Base-by-base conservation (phyloP, 352 stramenopile species). In the Globisporangium mamillatum region DNA sequence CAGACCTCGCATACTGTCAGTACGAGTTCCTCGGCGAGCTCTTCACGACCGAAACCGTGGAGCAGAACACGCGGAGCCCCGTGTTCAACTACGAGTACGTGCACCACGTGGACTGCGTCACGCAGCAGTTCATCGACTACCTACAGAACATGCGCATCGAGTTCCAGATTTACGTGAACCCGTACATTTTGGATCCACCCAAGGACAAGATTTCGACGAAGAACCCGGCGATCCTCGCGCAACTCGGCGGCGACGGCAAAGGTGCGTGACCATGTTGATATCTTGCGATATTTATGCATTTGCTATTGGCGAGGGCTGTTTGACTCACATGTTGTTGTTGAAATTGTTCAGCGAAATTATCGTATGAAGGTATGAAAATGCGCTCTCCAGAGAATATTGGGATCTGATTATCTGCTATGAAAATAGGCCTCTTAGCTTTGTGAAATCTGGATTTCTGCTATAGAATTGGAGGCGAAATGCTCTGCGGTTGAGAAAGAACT, bases 11-110 rank as follows among this genome's bases (percentile, higher is more conserved):
- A 0, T 98, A 98, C 74, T 94, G 93, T 8, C 88, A 97, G 75
- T 98, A 98, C 72, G 90, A 97, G 63, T 98, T 98, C 53, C 75
- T 97, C 4, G 93, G 91, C 12, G 90, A 98, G 69, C 84, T 93
- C 9, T 98, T 96, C 71, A 97, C 87, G 55, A 97, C 93, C 10
- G 93, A 98, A 62, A 94, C 83, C 61, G 90, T 97, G 20, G 88
- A 98, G 73, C 88, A 95, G 55, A 89, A 93, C 59, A 95, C 89
- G 27, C 77, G 87, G 20, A 97, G 88, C 41, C 84, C 93, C 1
- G 82, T 90, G 36, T 97, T 98, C 65, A 94, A 96, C 68, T 98
- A 98, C 75, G 78, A 90, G 58, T 88, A 79, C 36, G 75, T 96
- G 18, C 93, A 98, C 70, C 86, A 97, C 60, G 80, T 98, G 4